Evolutionary conservation across 225 moss, liverwort and hornwort species (phyloP).

Genomic region (Sphagnum contortum): DNA sequence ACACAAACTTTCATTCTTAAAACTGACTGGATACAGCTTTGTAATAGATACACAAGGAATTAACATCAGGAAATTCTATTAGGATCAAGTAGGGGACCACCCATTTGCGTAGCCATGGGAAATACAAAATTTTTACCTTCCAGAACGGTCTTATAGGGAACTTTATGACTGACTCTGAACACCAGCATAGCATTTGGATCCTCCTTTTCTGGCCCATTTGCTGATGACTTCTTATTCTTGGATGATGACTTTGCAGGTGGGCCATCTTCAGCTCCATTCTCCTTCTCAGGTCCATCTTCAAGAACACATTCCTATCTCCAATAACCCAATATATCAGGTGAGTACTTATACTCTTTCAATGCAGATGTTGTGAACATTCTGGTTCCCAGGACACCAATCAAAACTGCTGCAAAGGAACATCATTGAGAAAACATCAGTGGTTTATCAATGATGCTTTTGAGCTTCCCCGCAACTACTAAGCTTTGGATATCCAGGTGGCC

Average conservation of each 20-base stretch:
- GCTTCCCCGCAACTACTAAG: too few species aligned
- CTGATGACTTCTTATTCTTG: constrained; percentile 16
- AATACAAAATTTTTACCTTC: constrained; percentile 19
- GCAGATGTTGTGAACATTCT: neutral
- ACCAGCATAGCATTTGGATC: constrained; percentile 28
- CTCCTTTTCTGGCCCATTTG: constrained; percentile 27
- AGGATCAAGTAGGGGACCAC: too few species aligned
- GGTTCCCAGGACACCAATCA: neutral
- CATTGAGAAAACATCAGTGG: neutral
- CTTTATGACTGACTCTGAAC: constrained; percentile 51
- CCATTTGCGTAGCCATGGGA: too few species aligned
- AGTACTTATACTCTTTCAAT: neutral
- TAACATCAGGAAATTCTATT: too few species aligned
- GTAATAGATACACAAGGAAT: too few species aligned
- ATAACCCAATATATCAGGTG: neutral
- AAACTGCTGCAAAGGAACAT: neutral
- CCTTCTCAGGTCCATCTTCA: constrained; percentile 32
- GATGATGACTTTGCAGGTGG: too few species aligned
- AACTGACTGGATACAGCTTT: too few species aligned
- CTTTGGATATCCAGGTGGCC: too few species aligned
- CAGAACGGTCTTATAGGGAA: constrained; percentile 44
- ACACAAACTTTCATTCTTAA: too few species aligned
- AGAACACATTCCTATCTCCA: constrained; percentile 34
- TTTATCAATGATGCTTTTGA: too few species aligned
- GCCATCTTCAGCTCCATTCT: constrained; percentile 19